Evolutionary conservation across 2,329 filamentous ascomycete genomes (phyloP).

Genomic region (Cercospora beticola): DNA sequence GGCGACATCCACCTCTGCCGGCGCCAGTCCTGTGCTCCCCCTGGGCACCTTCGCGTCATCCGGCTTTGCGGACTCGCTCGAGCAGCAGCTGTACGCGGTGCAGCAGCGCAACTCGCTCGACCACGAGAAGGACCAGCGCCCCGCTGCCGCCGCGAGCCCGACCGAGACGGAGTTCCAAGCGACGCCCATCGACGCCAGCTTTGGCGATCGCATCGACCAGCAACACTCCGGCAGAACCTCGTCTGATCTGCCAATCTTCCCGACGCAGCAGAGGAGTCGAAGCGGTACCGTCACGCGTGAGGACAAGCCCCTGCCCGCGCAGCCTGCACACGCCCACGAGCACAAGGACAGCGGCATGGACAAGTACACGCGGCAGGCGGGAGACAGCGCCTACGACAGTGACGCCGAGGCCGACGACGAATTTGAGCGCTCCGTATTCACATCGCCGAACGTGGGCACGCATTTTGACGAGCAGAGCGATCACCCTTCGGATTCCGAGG

Average conservation of each 20-base stretch:
- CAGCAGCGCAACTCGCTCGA: constrained; percentile 15
- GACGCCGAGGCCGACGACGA: constrained; percentile 79
- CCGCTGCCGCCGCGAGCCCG: constrained; percentile 22
- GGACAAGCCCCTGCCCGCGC: constrained; percentile 15
- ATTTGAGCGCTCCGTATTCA: constrained; percentile 70
- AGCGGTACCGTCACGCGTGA: constrained; percentile 21
- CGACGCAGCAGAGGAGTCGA: constrained; percentile 17
- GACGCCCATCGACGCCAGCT: constrained; percentile 37
- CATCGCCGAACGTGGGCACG: constrained; percentile 63
- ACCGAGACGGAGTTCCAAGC: constrained; percentile 34
- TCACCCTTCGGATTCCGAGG: constrained; percentile 56
- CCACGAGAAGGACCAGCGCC: not conserved
- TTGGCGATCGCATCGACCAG: constrained; percentile 27
- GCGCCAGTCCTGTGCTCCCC: constrained; percentile 11
- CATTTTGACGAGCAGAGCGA: constrained; percentile 66
- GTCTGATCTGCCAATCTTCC: constrained; percentile 17
- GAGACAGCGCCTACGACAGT: constrained; percentile 63
- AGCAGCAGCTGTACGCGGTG: constrained; percentile 19
- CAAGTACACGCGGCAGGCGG: constrained; percentile 35
- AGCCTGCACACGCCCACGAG: constrained; percentile 4
- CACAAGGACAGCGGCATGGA: constrained; percentile 30
- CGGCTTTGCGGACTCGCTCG: constrained; percentile 15
- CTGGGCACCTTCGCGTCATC: constrained; percentile 8
- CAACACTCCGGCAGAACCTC: constrained; percentile 8
- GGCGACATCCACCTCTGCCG: not conserved